Evolutionary conservation across 2,329 filamentous ascomycete genomes (phyloP).

Genomic region (Coleophoma eucalyptorum): DNA sequence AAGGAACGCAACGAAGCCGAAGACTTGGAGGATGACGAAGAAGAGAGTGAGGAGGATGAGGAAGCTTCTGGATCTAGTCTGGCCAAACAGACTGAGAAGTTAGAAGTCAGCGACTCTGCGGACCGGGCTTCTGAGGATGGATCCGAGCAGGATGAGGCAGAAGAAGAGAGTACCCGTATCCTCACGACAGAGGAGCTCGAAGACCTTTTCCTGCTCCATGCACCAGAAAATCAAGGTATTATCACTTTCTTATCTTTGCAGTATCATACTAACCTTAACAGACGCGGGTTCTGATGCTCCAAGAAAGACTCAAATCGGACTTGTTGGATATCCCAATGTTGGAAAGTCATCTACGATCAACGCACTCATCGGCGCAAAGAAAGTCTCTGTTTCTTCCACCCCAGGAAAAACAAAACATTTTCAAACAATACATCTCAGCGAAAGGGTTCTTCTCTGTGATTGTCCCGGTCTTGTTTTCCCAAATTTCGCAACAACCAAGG

Average conservation of each 20-base stretch:
- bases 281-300: constrained; percentile 41
- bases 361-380: constrained; percentile 95
- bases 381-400: constrained; percentile 95
- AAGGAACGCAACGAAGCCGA: constrained; percentile 82
- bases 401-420: constrained; percentile 99
- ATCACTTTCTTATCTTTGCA: background rate
- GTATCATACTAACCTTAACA: constrained; percentile 21
- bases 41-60: constrained; percentile 37
- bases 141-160: constrained; percentile 24
- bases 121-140: constrained; percentile 32
- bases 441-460: constrained; percentile 89
- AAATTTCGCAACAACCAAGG: constrained; percentile 95
- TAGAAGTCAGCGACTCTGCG: constrained; percentile 32
- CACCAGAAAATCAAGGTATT: constrained; percentile 54
- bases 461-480: constrained; percentile 98
- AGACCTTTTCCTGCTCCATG: constrained; percentile 76
- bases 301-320: constrained; percentile 79
- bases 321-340: constrained; percentile 98
- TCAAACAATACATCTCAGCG: constrained; percentile 92
- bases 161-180: constrained; percentile 62
- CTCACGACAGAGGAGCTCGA: constrained; percentile 92
- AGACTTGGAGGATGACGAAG: constrained; percentile 47
- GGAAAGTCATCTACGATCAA: constrained; percentile 99
- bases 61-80: constrained; percentile 18
- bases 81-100: constrained; percentile 32